phyloP scores from a whole-genome alignment of 2,329 filamentous ascomycete species.

The Fusarium sp. region DNA sequence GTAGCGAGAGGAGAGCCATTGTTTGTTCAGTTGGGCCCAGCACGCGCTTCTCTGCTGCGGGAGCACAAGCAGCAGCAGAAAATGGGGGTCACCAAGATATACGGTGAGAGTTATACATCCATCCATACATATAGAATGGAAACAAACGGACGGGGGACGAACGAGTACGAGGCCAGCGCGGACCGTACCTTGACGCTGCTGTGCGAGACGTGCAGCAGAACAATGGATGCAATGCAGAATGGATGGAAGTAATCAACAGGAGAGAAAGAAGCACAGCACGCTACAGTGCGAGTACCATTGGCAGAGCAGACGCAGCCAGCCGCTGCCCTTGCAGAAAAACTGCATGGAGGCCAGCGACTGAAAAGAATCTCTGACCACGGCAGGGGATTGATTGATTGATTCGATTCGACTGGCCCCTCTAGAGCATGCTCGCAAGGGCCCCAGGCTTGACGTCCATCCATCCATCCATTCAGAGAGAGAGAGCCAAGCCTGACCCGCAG shows the following conservation, averaged over 20 bases:
- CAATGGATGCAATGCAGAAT: constrained; percentile 22
- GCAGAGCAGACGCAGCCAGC: constrained; percentile 43
- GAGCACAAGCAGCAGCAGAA: constrained; percentile 34
- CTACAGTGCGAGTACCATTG: constrained; percentile 38
- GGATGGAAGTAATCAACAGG: not conserved
- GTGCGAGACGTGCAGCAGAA: constrained; percentile 31
- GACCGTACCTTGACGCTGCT: constrained; percentile 18
- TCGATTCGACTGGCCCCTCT: not conserved
- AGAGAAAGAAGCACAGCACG: constrained; percentile 5
- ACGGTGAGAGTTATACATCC: constrained; percentile 1
- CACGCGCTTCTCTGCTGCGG: not conserved
- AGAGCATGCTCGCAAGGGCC: constrained; percentile 21
- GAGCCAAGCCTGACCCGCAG: constrained; percentile 14
- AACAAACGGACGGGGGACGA: not conserved
- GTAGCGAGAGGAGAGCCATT: not conserved
- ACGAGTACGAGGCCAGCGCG: constrained; percentile 10
- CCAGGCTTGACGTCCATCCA: constrained; percentile 4
- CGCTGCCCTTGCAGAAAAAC: constrained; percentile 44
- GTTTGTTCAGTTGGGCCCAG: not conserved
- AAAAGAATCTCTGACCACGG: constrained; percentile 2
- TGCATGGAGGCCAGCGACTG: constrained; percentile 26
- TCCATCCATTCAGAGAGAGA: not conserved
- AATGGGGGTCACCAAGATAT: not conserved
- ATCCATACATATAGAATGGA: not conserved
- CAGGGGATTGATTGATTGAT: not conserved